Evolutionary conservation across 805 yeast genomes (phyloP), one percentile per base, ranked within the genome.

Genomic region (Metschnikowia gruessii): DNA sequence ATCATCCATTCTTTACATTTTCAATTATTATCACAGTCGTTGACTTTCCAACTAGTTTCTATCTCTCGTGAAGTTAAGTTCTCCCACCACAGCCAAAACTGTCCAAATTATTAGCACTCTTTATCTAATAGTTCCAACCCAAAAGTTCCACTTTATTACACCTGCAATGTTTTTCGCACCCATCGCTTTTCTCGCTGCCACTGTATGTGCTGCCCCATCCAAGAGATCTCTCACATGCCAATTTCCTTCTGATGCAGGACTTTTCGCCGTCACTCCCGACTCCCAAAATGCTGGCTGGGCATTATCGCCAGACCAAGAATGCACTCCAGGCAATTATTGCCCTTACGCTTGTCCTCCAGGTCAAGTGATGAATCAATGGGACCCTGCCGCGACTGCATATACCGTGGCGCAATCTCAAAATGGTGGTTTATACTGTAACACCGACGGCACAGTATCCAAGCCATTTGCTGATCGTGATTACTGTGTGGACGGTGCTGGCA

Each of bases 341-440:
- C 96, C 95, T 26, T 90, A 85, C 64, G 96, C 96, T 15, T 89
- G 97, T 63, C 82, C 89, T 15, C 86, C 96, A 34, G 97, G 97
- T 48, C 80, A 86, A 64, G 65, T 89, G 45, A 83, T 85, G 84
- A 87, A 82, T 26, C 97, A 89, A 66, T 89, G 96, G 96, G 94
- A 90, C 60, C 81, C 89, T 4, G 51, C 63, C 4, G 85, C 83
- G 31, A 87, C 87, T n/a, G 54, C 81, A 10, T 89, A 88, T 69
- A 56, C 83, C 6, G 85, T 85, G 62, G 95, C 96, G 18, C 76
- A 79, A 32, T 86, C 95, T 2, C 83, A 79, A 70, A 69, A 87
- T 59, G 97, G 97, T 57, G 97, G 96, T 10, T 65, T 89, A 46
- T 79, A 79, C 67, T 89, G 97, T 72, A 79, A 85, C 59, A 68